phyloP scores from a whole-genome alignment of 116 monocot species.

The Zostera marina region DNA sequence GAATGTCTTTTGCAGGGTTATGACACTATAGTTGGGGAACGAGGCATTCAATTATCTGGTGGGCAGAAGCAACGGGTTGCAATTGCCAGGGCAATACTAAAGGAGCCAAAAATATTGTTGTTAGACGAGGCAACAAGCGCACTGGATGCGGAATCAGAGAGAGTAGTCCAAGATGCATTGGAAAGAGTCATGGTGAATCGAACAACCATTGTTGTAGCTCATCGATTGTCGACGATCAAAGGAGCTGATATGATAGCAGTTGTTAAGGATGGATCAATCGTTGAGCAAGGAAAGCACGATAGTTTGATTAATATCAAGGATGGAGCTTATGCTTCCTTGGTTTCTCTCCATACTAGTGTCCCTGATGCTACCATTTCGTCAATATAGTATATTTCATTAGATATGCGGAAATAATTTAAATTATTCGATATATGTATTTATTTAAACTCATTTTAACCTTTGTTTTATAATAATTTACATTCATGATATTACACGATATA shows the following conservation, averaged over 20 bases:
- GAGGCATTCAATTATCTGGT: slow-evolving; percentile 22
- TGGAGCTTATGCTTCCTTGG: slow-evolving; percentile 19
- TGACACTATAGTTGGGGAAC: slow-evolving; percentile 25
- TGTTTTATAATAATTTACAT: no score
- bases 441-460: no score
- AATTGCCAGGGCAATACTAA: slow-evolving; percentile 24
- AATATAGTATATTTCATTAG: no score
- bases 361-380: no score
- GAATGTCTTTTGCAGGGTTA: slow-evolving; percentile 12
- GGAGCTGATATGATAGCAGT: slow-evolving; percentile 23
- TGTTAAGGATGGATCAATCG: slow-evolving; percentile 23
- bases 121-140: slow-evolving; percentile 28
- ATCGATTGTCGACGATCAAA: slow-evolving; percentile 22
- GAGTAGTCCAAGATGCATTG: slow-evolving; percentile 22
- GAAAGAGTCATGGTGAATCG: slow-evolving; percentile 15
- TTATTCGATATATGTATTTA: no score
- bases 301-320: slow-evolving; percentile 4
- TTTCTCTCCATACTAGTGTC: neutral
- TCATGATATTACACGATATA: no score
- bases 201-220: slow-evolving; percentile 23
- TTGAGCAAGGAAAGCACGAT: slow-evolving; percentile 24
- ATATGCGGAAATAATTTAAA: no score
- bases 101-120: slow-evolving; percentile 17
- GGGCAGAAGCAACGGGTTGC: slow-evolving; percentile 35
- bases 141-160: slow-evolving; percentile 27